Conservation (phyloP, 306 rosid genomes). For the Acacia acuminata region DNA sequence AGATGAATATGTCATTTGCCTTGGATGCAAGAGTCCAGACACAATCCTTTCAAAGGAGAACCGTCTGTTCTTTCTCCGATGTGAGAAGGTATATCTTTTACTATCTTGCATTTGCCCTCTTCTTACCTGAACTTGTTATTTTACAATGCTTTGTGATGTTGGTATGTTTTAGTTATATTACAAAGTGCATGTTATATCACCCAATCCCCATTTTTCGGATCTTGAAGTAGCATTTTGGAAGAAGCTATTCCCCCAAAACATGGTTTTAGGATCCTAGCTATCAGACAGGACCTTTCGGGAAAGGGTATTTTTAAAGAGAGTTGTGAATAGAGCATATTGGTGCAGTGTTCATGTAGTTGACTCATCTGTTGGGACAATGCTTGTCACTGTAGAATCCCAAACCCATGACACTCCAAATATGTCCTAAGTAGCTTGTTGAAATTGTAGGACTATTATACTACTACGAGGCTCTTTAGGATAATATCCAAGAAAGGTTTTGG, state of each 20-base stretch:
- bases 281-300: background rate
- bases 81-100: constrained; percentile 74
- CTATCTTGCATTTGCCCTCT: background rate
- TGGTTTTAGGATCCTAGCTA: background rate
- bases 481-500: background rate
- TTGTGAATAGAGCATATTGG: background rate
- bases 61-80: constrained; percentile 93
- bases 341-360: background rate
- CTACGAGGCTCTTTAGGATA: background rate
- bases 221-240: background rate
- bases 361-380: background rate
- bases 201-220: background rate
- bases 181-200: background rate
- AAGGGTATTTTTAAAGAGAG: background rate
- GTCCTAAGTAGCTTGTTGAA: background rate
- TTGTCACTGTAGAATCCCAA: background rate
- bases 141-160: background rate
- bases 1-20: constrained; percentile 90
- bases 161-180: background rate
- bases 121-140: background rate
- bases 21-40: constrained; percentile 97
- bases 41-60: constrained; percentile 95
- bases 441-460: background rate
- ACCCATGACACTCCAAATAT: background rate
- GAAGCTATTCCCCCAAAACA: background rate